Conservation (phyloP, 2,329 filamentous ascomycete genomes). For the Akanthomyces uredinophilus region DNA sequence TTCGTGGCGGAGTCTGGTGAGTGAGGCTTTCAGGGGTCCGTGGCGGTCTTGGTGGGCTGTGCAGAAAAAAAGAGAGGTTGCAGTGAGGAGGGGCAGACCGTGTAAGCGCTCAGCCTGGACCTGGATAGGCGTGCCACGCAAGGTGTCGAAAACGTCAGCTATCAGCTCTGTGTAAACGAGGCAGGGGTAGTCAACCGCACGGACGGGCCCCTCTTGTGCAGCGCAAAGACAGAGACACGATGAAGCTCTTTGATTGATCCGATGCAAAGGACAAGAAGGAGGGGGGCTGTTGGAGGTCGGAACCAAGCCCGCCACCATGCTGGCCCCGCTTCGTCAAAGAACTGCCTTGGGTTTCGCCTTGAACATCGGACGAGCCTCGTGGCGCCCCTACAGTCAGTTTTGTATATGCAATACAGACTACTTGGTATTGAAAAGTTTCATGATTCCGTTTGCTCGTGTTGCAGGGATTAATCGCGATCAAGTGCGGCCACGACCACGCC, state of each 20-base stretch:
- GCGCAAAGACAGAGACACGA: not conserved
- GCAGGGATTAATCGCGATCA: no score
- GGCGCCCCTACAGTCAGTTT: not conserved
- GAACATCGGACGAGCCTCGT: not conserved
- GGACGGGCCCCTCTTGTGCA: not conserved
- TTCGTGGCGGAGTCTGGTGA: not conserved
- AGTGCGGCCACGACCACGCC: no score
- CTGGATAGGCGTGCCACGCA: not conserved
- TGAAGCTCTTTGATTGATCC: not conserved
- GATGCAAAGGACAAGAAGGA: not conserved
- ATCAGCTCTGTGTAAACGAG: not conserved
- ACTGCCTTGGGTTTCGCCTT: not conserved
- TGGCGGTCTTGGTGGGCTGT: not conserved
- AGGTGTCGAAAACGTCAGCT: not conserved
- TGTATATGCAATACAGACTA: no score
- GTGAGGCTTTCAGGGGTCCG: not conserved
- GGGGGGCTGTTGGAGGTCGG: not conserved
- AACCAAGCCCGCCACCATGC: not conserved
- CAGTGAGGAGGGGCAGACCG: not conserved
- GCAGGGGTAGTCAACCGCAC: not conserved
- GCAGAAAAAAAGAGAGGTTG: not conserved
- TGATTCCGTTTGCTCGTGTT: no score
- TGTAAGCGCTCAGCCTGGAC: conserved; percentile 4
- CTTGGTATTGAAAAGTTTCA: no score
- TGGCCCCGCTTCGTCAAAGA: conserved; percentile 5